Evolutionary conservation across 495 filamentous ascomycete genomes (phyloP).

Genomic region (Parmelia sp.): DNA sequence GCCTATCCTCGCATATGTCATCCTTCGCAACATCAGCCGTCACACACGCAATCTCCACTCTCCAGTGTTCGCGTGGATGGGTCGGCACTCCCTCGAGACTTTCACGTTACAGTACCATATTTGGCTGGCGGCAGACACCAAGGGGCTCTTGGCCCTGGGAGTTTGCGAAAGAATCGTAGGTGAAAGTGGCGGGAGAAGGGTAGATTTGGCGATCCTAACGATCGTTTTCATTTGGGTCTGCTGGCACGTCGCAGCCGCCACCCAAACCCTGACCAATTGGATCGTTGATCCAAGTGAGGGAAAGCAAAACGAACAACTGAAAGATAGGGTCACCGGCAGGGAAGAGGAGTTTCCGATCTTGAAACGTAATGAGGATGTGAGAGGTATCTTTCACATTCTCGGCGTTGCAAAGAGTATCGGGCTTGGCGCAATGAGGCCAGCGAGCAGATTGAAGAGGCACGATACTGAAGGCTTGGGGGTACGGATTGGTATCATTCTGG

Average conservation of each 20-base stretch:
- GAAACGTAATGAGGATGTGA: conserved; percentile 15
- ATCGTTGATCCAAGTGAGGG: conserved; percentile 31
- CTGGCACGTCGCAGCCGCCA: conserved; percentile 33
- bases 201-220: conserved; percentile 36
- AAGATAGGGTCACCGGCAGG: neutral
- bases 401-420: neutral
- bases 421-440: neutral
- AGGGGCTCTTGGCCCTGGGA: conserved; percentile 47
- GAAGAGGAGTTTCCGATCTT: neutral
- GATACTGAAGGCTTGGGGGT: conserved; percentile 12
- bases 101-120: conserved; percentile 57
- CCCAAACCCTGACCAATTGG: conserved; percentile 35
- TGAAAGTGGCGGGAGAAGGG: conserved; percentile 18
- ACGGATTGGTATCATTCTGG: conserved; percentile 16
- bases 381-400: neutral
- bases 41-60: conserved; percentile 40
- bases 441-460: neutral
- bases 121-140: conserved; percentile 55
- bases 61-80: conserved; percentile 46
- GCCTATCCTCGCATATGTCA: conserved; percentile 46
- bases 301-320: conserved; percentile 2
- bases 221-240: conserved; percentile 40
- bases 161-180: conserved; percentile 28
- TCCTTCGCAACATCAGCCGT: conserved; percentile 44
- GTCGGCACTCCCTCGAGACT: conserved; percentile 50